These are phyloP conservation scores for Claviceps spartinae DNA, from an alignment of 2,329 filamentous ascomycete species.

Conservation along the genomic window DNA sequence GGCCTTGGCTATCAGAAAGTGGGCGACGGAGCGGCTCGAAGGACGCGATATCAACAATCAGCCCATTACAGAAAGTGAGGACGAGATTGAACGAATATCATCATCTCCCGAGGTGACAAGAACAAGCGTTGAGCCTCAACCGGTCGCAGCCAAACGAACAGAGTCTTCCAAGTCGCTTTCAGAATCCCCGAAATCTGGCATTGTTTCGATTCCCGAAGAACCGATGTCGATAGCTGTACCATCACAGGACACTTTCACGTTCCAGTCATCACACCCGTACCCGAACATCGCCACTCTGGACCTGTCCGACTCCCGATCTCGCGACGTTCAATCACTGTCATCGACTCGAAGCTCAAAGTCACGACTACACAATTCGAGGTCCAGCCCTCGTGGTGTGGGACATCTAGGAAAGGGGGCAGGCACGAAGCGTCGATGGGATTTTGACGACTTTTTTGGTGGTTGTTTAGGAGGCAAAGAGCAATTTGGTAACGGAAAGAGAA, in stretches of 20 bases:
- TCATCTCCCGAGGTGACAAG: conserved; percentile 46
- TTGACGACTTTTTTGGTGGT: conserved; percentile 63
- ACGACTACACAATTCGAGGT: conserved; percentile 14
- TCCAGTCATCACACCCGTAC: conserved; percentile 50
- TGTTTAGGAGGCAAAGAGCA: conserved; percentile 50
- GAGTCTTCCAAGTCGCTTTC: conserved; percentile 11
- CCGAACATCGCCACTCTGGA: conserved; percentile 48
- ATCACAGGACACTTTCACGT: conserved; percentile 51
- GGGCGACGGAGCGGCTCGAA: conserved; percentile 57
- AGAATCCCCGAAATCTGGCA: conserved; percentile 15
- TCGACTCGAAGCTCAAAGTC: conserved; percentile 16
- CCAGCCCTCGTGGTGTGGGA: conserved; percentile 16
- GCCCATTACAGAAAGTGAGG: conserved; percentile 50
- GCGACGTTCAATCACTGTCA: conserved; percentile 20
- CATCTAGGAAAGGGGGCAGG: conserved; percentile 52
- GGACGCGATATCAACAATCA: conserved; percentile 41
- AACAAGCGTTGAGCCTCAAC: conserved; percentile 28
- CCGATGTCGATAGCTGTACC: conserved; percentile 34
- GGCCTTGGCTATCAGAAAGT: conserved; percentile 47
- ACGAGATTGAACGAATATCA: conserved; percentile 49
- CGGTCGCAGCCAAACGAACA: conserved; percentile 11
- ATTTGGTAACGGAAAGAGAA: conserved; percentile 37
- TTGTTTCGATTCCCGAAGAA: conserved; percentile 13
- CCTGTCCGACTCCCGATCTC: conserved; percentile 37
- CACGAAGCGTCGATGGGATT: conserved; percentile 58